phyloP scores from a whole-genome alignment of 1,139 yeast genomes.

The Diutina catenulata region DNA sequence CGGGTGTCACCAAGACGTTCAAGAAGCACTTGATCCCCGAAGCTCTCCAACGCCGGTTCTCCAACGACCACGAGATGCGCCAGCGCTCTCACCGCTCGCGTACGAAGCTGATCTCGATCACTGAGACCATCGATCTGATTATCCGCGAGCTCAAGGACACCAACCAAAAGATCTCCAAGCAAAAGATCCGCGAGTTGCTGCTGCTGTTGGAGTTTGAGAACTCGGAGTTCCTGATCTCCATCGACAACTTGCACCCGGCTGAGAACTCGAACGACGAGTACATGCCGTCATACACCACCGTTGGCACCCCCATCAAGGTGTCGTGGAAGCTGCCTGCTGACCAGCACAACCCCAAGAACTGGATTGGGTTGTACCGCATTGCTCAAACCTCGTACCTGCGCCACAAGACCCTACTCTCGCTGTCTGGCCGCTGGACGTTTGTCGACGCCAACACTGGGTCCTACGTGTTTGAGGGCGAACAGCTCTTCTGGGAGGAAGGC shows the following conservation, averaged over 20 bases:
- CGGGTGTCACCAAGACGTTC: constrained; percentile 59
- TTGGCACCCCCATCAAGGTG: constrained; percentile 47
- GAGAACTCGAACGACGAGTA: neutral
- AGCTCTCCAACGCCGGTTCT: constrained; percentile 23
- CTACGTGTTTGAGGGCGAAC: constrained; percentile 38
- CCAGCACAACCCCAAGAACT: constrained; percentile 37
- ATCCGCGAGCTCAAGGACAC: constrained; percentile 27
- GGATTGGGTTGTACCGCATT: constrained; percentile 72
- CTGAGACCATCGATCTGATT: constrained; percentile 31
- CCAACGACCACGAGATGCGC: constrained; percentile 1
- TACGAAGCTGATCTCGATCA: constrained; percentile 10
- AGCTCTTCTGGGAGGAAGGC: constrained; percentile 60
- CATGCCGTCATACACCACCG: constrained; percentile 13
- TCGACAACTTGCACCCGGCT: constrained; percentile 14
- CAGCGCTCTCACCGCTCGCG: constrained; percentile 2
- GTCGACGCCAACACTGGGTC: constrained; percentile 34
- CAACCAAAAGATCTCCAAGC: constrained; percentile 18
- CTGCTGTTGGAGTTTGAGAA: constrained; percentile 29
- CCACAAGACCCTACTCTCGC: constrained; percentile 48
- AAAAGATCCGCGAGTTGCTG: constrained; percentile 29
- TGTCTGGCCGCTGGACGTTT: constrained; percentile 64
- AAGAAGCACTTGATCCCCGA: constrained; percentile 38
- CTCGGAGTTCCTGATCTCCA: constrained; percentile 20
- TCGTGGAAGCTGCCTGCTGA: constrained; percentile 44
- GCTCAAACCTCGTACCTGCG: constrained; percentile 51